These are phyloP conservation scores for Penicillium aurantiogriseum DNA, from an alignment of 2,329 filamentous ascomycete genomes.

Conservation along the genomic window DNA sequence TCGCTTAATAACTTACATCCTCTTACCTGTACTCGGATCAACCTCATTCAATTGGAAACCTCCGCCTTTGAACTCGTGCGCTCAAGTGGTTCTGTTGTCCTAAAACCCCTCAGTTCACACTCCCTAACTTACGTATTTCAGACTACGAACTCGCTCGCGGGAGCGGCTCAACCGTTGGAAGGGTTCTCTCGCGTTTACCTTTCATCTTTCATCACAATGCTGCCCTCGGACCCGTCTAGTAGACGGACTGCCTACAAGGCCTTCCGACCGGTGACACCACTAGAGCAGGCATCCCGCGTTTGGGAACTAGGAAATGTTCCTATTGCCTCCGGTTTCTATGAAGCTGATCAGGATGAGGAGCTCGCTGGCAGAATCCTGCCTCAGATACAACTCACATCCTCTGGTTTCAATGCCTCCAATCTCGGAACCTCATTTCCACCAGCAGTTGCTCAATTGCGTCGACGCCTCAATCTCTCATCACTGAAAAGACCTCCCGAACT, in stretches of 20 bases:
- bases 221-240: not conserved
- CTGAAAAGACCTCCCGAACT: not conserved
- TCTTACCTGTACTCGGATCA: too few species aligned
- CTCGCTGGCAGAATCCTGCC: too few species aligned
- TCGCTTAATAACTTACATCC: too few species aligned
- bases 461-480: not conserved
- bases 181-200: not conserved
- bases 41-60: too few species aligned
- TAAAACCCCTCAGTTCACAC: not conserved
- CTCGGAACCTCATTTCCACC: not conserved
- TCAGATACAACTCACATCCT: too few species aligned
- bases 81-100: too few species aligned
- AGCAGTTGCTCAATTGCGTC: not conserved
- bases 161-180: not conserved
- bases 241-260: not conserved
- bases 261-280: not conserved
- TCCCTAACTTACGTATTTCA: not conserved
- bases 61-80: too few species aligned
- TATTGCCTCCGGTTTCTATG: not conserved
- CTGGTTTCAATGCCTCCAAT: not conserved
- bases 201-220: not conserved
- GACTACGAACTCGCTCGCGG: not conserved
- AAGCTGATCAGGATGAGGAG: not conserved
- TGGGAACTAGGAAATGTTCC: not conserved
- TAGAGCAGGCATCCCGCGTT: not conserved